phyloP scores from a whole-genome alignment of 2,329 filamentous ascomycete species.

The Aspergillus terreus region DNA sequence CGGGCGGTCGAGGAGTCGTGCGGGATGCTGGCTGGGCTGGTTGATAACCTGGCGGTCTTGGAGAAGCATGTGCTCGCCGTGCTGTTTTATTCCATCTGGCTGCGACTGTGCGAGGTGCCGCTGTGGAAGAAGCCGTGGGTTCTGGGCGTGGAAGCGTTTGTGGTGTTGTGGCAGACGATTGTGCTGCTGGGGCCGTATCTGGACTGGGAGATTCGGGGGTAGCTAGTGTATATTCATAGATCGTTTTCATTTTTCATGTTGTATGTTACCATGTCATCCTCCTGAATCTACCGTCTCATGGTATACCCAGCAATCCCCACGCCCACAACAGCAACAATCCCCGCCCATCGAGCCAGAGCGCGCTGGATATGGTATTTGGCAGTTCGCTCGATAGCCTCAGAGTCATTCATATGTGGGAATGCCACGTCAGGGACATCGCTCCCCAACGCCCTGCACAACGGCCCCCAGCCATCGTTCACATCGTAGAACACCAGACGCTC shows the following conservation, averaged over 20 bases:
- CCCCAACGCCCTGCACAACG: conserved; percentile 43
- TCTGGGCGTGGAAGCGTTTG: not conserved
- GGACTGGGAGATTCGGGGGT: not conserved
- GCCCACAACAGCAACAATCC: conserved; percentile 17
- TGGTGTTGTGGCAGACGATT: not conserved
- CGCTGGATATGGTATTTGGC: conserved; percentile 21
- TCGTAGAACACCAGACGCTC: conserved; percentile 35
- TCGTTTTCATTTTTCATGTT: too few species aligned
- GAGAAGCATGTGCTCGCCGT: not conserved
- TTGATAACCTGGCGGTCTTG: not conserved
- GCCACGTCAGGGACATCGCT: conserved; percentile 34
- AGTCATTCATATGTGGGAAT: conserved; percentile 40
- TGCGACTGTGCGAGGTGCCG: not conserved
- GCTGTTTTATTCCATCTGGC: not conserved
- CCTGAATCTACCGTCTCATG: not conserved
- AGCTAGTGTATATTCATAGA: not conserved
- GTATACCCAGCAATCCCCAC: conserved; percentile 1
- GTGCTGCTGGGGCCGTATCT: not conserved
- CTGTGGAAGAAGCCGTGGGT: not conserved
- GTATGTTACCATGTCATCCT: too few species aligned
- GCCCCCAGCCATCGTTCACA: conserved; percentile 44
- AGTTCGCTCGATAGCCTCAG: conserved; percentile 16
- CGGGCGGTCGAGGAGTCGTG: not conserved
- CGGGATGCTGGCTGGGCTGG: not conserved
- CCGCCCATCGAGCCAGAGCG: conserved; percentile 27